Percentiles rank a stretch among this genome's conserved stretches.
These are phyloP conservation scores for Papilionanthe hybrid DNA, from an alignment of 116 monocot species.

Conservation along the genomic window DNA sequence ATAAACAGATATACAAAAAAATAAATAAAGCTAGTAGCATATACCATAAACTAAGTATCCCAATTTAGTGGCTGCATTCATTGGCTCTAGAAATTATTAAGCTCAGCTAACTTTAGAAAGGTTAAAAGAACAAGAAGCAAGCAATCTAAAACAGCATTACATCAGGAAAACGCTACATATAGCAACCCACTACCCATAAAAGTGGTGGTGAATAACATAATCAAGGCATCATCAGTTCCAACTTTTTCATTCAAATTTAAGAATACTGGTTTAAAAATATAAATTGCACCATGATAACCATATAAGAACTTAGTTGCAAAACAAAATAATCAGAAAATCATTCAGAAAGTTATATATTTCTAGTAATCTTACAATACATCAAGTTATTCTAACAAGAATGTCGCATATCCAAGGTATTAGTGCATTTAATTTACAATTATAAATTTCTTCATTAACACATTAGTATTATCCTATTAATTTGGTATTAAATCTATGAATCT, in stretches of 20 bases:
- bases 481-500: neutral
- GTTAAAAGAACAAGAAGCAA: too few species aligned
- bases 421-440: neutral
- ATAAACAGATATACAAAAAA: neutral
- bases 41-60: neutral
- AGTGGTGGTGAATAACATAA: neutral
- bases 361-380: neutral
- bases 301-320: neutral
- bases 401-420: neutral
- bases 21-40: neutral
- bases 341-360: neutral
- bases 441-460: neutral
- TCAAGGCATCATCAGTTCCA: neutral
- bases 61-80: neutral
- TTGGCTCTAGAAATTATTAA: too few species aligned
- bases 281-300: neutral
- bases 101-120: too few species aligned
- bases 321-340: neutral
- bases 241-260: neutral
- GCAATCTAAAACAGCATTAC: neutral
- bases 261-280: neutral
- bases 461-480: neutral
- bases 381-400: neutral
- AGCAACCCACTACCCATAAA: neutral
- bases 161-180: neutral